Conservation (phyloP, 129 eudicot genomes). For the Saposhnikovia divaricata region DNA sequence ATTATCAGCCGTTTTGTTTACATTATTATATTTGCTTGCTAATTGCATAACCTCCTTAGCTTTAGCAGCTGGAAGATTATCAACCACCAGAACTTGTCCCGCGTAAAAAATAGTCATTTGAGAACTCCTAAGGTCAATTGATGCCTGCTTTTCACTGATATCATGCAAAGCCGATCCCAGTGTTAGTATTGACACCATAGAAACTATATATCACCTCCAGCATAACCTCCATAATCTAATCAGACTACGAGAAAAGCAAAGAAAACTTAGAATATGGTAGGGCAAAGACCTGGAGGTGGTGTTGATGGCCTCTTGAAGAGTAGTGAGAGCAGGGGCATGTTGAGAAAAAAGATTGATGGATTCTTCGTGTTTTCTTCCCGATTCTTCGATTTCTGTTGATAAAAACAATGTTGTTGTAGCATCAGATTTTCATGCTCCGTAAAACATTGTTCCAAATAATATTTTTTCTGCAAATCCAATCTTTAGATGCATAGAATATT, state of each 20-base stretch:
- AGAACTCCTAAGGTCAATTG: slow-evolving; percentile 6
- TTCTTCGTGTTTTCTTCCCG: background rate
- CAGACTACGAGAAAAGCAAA: background rate
- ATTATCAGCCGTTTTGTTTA: background rate
- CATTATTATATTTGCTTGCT: slow-evolving; percentile 2
- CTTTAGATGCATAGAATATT: background rate
- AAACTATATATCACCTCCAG: background rate
- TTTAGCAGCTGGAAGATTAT: slow-evolving; percentile 18
- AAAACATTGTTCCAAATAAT: background rate
- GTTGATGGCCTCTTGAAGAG: background rate
- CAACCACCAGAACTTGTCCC: slow-evolving; percentile 20
- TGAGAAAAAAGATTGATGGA: background rate
- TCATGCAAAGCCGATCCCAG: background rate
- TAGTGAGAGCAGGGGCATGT: background rate
- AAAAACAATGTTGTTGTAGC: background rate
- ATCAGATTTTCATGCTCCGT: background rate
- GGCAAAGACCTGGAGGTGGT: background rate
- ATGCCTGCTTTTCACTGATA: too few species aligned
- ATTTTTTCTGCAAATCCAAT: background rate
- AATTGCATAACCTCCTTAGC: slow-evolving; percentile 17
- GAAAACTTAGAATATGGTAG: background rate
- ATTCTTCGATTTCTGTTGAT: background rate
- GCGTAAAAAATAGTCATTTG: slow-evolving; percentile 27
- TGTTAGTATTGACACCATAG: background rate
- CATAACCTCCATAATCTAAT: background rate